Base-by-base conservation (phyloP, 2,329 filamentous ascomycete genomes). In the Aspergillus felis region DNA sequence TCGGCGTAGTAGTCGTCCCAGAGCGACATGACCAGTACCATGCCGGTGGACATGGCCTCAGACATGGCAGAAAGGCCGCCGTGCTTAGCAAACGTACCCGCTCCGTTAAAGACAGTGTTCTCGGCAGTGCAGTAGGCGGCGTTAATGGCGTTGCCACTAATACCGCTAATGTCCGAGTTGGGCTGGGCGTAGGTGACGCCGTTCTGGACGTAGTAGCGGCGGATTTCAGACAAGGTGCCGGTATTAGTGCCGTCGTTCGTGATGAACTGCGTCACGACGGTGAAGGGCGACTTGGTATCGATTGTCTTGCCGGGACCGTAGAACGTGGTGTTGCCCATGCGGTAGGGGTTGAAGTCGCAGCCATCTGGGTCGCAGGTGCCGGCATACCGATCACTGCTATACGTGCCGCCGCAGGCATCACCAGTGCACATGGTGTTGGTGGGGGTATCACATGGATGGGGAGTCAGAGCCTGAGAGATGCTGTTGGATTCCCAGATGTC, bases 401-500 rank as follows among this genome's bases (percentile, higher is more conserved):
- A 78, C 7, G 77, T 79, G 22, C 83, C 84, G 57, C 84, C 84
- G 64, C 83, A 86, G 5, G 58, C 57, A 60, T 82, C 73, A 20
- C 78, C 78, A 0, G 70, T 69, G 78, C 85, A 88, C 56, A 79
- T 77, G 55, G 71, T 71, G 63, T 82, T 79, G 52, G 78, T 79
- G 49, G 76, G 71, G 58, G 70, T 75, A 55, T 74, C 75, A 79
- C 87, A 89, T 47, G 84, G 80, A 71, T 90, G 87, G 20, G 87
- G 85, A 5, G 87, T 89, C 68, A 81, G 81, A 53, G 87, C 87
- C 17, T 80, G 82, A 22, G 85, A 82, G 68, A 87, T 81, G 63
- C 77, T 80, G 79, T 89, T 89, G 64, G 86, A 86, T 76, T 89
- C 86, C 85, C 86, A 88, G 71, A 87, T 80, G 65, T 89, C 86